Conservation (phyloP, 2,329 filamentous ascomycete species). For the Neonectria punicea region DNA sequence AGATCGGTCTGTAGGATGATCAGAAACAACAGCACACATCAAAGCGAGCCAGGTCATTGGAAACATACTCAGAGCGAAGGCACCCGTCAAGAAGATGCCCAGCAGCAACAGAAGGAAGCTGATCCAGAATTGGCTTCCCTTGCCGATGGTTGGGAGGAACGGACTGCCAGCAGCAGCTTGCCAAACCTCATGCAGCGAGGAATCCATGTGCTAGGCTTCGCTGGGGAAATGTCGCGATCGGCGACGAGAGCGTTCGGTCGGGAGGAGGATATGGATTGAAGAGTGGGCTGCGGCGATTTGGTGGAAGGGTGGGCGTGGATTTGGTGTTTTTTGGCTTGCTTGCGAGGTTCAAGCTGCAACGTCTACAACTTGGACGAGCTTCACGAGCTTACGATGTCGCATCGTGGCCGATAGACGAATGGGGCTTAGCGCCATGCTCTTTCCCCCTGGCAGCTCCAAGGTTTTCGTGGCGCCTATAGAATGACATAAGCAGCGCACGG, state of each 20-base stretch:
- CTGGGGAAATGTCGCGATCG: background rate
- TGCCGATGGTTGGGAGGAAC: conserved; percentile 82
- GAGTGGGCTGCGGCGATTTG: conserved; percentile 11
- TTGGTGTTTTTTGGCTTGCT: conserved; percentile 18
- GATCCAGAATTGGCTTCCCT: conserved; percentile 84
- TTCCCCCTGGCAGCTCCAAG: conserved; percentile 7
- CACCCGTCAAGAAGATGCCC: conserved; percentile 77
- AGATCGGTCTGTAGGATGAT: conserved; percentile 75
- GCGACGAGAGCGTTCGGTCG: background rate
- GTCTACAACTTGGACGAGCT: conserved; percentile 38
- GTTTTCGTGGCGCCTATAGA: background rate
- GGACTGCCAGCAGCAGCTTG: conserved; percentile 89
- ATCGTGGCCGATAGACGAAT: conserved; percentile 49
- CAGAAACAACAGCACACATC: conserved; percentile 30
- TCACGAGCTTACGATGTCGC: conserved; percentile 44
- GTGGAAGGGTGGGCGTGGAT: conserved; percentile 1
- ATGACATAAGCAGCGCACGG: conserved; percentile 48
- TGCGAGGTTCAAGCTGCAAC: conserved; percentile 34
- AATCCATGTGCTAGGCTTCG: conserved; percentile 70
- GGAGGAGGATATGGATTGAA: background rate
- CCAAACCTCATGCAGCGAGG: conserved; percentile 90
- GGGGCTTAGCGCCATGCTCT: conserved; percentile 43
- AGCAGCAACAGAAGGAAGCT: conserved; percentile 79
- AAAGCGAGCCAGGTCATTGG: background rate
- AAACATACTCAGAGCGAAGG: conserved; percentile 85